Evolutionary conservation across 73 alveolate genomes (phyloP).

Genomic region (Diophrys appendiculata): DNA sequence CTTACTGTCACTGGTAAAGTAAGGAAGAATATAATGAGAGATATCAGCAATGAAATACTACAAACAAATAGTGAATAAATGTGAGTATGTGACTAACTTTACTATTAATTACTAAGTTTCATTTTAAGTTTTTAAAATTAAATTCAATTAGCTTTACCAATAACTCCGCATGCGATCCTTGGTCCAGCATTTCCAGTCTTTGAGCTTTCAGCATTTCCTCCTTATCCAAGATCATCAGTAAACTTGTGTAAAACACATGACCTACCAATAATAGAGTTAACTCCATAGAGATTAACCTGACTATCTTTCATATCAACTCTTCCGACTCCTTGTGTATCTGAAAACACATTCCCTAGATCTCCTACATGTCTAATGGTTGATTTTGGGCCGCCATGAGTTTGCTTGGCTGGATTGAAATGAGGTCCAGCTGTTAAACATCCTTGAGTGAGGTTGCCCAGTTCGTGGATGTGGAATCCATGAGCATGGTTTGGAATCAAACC

Average conservation of each 20-base stretch:
- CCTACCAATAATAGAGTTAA: conserved; percentile 57
- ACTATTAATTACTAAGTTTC: neutral
- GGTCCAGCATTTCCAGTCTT: conserved; percentile 72
- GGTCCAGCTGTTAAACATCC: conserved; percentile 75
- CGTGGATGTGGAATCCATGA: conserved; percentile 70
- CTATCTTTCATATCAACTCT: conserved; percentile 22
- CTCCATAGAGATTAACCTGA: conserved; percentile 46
- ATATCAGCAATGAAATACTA: conserved; percentile 30
- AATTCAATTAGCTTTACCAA: conserved; percentile 34
- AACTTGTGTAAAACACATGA: conserved; percentile 51
- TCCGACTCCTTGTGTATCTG: conserved; percentile 51
- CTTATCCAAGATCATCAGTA: conserved; percentile 56
- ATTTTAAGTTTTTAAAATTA: too few species aligned
- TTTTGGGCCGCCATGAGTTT: conserved; percentile 51
- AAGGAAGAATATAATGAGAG: conserved; percentile 74
- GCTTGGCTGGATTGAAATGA: conserved; percentile 55
- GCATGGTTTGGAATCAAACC: conserved; percentile 59
- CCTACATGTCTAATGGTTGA: conserved; percentile 56
- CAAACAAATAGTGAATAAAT: conserved; percentile 3
- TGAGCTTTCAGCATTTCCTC: conserved; percentile 44
- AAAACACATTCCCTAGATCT: conserved; percentile 57
- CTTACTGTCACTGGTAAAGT: conserved; percentile 88
- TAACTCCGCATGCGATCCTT: conserved; percentile 70
- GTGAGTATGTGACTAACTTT: neutral
- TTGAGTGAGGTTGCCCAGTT: conserved; percentile 50